Evolutionary conservation across 2,329 filamentous ascomycete genomes (phyloP).

Genomic region (Sarocladiaceae sp.): DNA sequence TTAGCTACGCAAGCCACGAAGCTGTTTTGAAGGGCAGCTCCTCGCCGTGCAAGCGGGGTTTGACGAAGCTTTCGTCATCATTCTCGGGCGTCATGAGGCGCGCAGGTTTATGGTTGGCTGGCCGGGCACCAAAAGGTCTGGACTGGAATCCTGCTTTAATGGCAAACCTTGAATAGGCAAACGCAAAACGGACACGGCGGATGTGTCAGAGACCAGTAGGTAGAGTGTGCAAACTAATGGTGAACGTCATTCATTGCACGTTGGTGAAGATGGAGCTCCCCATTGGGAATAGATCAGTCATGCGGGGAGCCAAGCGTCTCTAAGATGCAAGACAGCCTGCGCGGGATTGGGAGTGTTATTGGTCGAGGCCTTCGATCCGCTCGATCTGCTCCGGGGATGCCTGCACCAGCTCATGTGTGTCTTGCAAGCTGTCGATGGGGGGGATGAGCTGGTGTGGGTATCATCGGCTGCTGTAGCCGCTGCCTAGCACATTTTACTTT

Average conservation of each 20-base stretch:
- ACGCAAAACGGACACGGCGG: not conserved
- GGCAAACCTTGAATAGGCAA: slow-evolving; percentile 1
- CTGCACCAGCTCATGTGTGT: too few species aligned
- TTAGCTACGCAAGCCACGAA: not conserved
- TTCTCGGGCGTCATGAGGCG: not conserved
- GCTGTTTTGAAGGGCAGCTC: not conserved
- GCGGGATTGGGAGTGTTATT: too few species aligned
- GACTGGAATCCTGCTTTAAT: slow-evolving; percentile 1
- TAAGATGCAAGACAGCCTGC: too few species aligned
- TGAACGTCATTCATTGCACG: slow-evolving; percentile 15
- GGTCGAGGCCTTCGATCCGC: not conserved
- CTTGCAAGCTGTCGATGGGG: too few species aligned
- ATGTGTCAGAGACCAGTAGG: not conserved
- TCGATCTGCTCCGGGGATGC: not conserved
- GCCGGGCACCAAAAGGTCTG: too few species aligned
- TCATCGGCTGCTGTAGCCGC: not conserved
- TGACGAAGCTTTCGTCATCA: not conserved
- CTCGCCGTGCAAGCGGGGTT: not conserved
- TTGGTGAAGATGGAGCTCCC: not conserved
- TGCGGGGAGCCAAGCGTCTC: not conserved
- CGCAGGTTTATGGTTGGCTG: not conserved
- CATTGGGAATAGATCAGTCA: not conserved
- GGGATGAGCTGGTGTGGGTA: not conserved
- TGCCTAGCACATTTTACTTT: too few species aligned
- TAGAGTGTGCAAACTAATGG: slow-evolving; percentile 8